Evolutionary conservation across 495 filamentous ascomycete species (phyloP), one percentile per base, ranked within the genome.

Genomic region (Lasiosphaeria ovina): DNA sequence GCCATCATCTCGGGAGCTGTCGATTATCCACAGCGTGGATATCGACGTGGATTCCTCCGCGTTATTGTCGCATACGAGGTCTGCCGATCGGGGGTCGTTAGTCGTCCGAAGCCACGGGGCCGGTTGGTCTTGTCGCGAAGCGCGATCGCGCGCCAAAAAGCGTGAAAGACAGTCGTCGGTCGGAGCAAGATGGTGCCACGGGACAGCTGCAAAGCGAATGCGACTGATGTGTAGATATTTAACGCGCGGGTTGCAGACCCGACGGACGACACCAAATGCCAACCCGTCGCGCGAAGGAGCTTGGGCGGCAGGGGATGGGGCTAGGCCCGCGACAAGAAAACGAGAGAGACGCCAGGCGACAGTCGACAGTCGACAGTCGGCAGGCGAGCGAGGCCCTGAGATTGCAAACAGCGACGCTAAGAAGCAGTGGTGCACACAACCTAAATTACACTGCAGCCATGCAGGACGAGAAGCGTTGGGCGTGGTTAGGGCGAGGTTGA

Each of bases 1-100:
- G 67, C 64, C 85, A 88, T 89, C 83, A 83, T 83, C 65, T 76
- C 75, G 71, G 45, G 54, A 51, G 60, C 44, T 70, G 76, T 71
- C 77, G 73, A 78, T 57, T 74, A 79, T 72, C 78, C 79, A 80
- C 79, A 51, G 61, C 69, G 78, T 78, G 78, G 78, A 80, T 76
- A 75, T 76, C 76, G 77, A 80, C 77, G 58, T 58, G 58, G 33
- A 54, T 50, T 59, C 55, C 58, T 64, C 57, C 57, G 65, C 66
- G 63, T 62, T 76, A 75, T 24, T 24, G 24, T 80, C 69, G 75
- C 79, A 79, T 80, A 68, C 77, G 75, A 75, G 67, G 66, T 42
- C 57, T 52, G 61, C 44, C 49, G 40, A 60, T 24, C 35, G 31
- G 52, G 24, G 57, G 47, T 49, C 16, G 57, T 16, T 34, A 50